Percentiles rank a stretch among this genome's conserved stretches.
phyloP scores from a whole-genome alignment of 2,329 filamentous ascomycete genomes.

The Calonectria fujianensis region DNA sequence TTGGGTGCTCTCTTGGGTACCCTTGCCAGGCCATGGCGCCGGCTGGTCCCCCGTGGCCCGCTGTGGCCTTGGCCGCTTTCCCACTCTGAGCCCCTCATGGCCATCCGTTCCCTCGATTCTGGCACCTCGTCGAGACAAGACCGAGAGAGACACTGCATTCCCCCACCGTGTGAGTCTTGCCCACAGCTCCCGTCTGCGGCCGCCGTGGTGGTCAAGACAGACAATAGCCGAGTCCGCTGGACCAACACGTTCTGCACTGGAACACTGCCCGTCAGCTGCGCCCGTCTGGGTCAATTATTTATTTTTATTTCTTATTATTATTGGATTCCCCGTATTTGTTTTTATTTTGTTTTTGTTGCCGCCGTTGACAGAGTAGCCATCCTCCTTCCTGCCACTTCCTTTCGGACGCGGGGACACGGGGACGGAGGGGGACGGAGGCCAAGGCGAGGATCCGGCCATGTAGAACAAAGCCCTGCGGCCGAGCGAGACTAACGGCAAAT shows the following conservation, averaged over 20 bases:
- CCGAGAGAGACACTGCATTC: constrained; percentile 48
- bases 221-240: constrained; percentile 15
- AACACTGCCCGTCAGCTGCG: constrained; percentile 14
- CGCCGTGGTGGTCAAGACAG: constrained; percentile 12
- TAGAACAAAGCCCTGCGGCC: constrained; percentile 12
- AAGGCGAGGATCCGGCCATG: constrained; percentile 22
- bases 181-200: constrained; percentile 22
- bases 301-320: constrained; percentile 8
- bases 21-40: constrained; percentile 50
- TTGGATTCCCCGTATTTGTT: constrained; percentile 4
- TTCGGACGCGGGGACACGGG: constrained; percentile 20
- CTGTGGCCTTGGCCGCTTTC: constrained; percentile 44
- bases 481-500: constrained; percentile 26
- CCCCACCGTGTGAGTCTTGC: constrained; percentile 39
- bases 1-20: constrained; percentile 26
- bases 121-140: constrained; percentile 45
- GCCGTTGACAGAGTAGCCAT: constrained; percentile 24
- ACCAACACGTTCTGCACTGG: constrained; percentile 23
- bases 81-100: constrained; percentile 41
- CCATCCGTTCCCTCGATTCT: constrained; percentile 48
- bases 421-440: not conserved
- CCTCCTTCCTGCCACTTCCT: constrained; percentile 27
- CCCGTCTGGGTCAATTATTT: constrained; percentile 19
- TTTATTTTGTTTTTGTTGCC: constrained; percentile 11
- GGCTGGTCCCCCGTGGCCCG: constrained; percentile 49